These are phyloP conservation scores for Annulohypoxylon stygium DNA, from an alignment of 495 filamentous ascomycete genomes.

Conservation along the genomic window DNA sequence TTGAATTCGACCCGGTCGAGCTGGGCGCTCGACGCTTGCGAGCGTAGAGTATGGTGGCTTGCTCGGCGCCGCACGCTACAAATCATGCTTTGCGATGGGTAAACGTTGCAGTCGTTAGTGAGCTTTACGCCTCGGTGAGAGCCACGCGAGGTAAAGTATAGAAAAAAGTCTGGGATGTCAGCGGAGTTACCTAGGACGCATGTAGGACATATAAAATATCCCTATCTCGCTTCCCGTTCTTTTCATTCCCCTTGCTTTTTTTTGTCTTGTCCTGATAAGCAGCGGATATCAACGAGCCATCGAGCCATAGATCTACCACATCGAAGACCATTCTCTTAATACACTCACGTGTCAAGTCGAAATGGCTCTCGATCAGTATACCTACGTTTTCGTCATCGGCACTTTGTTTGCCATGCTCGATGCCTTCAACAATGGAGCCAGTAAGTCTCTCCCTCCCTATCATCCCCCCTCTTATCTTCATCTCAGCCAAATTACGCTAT, in stretches of 20 bases:
- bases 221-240: slow-evolving; percentile 28
- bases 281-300: slow-evolving; percentile 24
- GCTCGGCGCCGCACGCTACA: slow-evolving; percentile 15
- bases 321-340: slow-evolving; percentile 7
- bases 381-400: slow-evolving; percentile 75
- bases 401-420: slow-evolving; percentile 75
- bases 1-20: background rate
- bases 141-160: slow-evolving; percentile 15
- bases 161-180: background rate
- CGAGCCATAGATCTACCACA: slow-evolving; percentile 17
- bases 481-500: background rate
- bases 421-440: slow-evolving; percentile 75
- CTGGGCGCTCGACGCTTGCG: slow-evolving; percentile 11
- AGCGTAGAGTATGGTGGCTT: slow-evolving; percentile 20
- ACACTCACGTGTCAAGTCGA: slow-evolving; percentile 36
- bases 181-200: slow-evolving; percentile 8
- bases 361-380: slow-evolving; percentile 68
- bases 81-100: slow-evolving; percentile 27
- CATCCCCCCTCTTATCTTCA: background rate
- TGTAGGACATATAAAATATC: slow-evolving; percentile 37
- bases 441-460: slow-evolving; percentile 55
- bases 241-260: slow-evolving; percentile 1
- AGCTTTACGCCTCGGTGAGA: slow-evolving; percentile 37
- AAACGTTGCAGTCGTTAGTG: slow-evolving; percentile 16
- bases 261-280: slow-evolving; percentile 23